Conservation (phyloP, 306 rosid genomes). For the Cucurbita maxima region DNA sequence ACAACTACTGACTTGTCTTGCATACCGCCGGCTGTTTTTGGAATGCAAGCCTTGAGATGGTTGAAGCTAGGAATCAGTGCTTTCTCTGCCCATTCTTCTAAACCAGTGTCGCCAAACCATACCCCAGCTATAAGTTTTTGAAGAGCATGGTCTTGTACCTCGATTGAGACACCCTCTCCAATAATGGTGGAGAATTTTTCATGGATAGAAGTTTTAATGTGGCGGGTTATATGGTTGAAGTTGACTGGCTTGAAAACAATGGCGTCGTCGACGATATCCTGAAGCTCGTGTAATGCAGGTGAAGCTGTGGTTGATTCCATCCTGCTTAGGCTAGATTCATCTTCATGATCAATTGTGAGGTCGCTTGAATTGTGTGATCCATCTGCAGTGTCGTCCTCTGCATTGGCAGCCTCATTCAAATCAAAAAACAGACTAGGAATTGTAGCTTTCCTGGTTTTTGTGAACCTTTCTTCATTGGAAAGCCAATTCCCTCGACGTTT, state of each 20-base stretch:
- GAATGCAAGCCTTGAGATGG: slow-evolving; percentile 34
- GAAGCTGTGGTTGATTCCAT: slow-evolving; percentile 10
- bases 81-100: slow-evolving; percentile 70
- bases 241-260: slow-evolving; percentile 72
- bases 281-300: slow-evolving; percentile 32
- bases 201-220: slow-evolving; percentile 27
- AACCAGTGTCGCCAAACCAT: slow-evolving; percentile 55
- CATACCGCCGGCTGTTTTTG: neutral
- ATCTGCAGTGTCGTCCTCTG: slow-evolving; percentile 51
- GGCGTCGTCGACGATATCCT: slow-evolving; percentile 52
- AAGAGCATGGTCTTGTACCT: slow-evolving; percentile 59
- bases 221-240: slow-evolving; percentile 25
- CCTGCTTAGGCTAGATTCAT: slow-evolving; percentile 32
- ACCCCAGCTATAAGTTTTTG: slow-evolving; percentile 67
- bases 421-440: slow-evolving; percentile 43
- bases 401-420: slow-evolving; percentile 68
- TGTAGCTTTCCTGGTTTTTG: slow-evolving; percentile 47
- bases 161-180: slow-evolving; percentile 44
- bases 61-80: slow-evolving; percentile 63
- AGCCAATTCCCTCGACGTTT: slow-evolving; percentile 78
- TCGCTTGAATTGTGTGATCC: slow-evolving; percentile 90
- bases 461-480: slow-evolving; percentile 36
- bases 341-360: slow-evolving; percentile 68
- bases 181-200: slow-evolving; percentile 39
- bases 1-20: slow-evolving; percentile 31